Base-by-base conservation (phyloP, 371 early-diverging fungal genomes). In the Blakeslea trispora region DNA sequence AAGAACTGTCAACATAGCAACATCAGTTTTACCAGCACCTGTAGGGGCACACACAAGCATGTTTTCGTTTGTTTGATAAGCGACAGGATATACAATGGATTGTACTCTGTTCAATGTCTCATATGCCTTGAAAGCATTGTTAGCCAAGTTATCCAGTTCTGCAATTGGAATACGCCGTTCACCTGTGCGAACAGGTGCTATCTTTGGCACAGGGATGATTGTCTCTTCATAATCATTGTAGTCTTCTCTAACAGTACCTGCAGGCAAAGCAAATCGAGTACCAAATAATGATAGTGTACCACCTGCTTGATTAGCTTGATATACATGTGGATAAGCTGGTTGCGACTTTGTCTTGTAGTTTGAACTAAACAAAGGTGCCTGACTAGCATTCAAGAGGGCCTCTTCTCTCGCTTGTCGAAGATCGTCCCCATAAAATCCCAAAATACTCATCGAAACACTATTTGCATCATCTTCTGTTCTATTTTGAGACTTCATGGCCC, bases 41-140 rank as follows among this genome's bases (percentile, higher is more conserved):
- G 99, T 99, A 0, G 99, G 99, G 6, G 99, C 99, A 76, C 94
- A 98, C 15, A 99, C 92, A 31, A 99, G 84, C 84, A 99, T 91
- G 68, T 99, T 99, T 66, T 96, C 96, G 72, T 97, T 95, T 10
- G 95, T 90, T 31, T 88, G 86, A 61, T 91, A 96, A 0, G 96
- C 96, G 8, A 92, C 84, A 5, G 95, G 96, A 67, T 89, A 95
- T 0, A 98, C 94, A 53, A 95, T 92, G 7, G 94, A 93, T 75
- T 98, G 99, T 35, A 98, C 88, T 43, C 95, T 87, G 71, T 98
- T 98, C 35, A 98, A 77, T 5, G 87, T 79, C 49, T 82, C 84
- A 72, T 97, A 96, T n/a, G 87, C 88, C 75, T 85, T 80, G 80
- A 96, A 96, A 0, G 91, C 92, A 8, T 81, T 77, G 46, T 84